Percentiles rank a stretch among this genome's conserved stretches.
Conservation (phyloP, 306 rosid species). For the Rosa multiflora region DNA sequence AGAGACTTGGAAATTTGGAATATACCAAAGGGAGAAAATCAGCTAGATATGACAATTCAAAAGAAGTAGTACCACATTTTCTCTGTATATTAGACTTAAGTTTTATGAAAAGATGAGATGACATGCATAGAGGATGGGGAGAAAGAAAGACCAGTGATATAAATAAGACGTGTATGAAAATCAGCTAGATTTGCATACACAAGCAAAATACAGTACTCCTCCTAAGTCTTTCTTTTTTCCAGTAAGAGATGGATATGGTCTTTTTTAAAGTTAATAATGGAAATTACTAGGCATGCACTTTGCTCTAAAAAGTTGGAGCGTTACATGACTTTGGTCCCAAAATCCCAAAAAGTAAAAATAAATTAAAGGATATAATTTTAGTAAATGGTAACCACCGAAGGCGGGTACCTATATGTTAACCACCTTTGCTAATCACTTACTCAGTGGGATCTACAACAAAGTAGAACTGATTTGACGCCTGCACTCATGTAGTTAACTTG, state of each 20-base stretch:
- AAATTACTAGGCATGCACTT: slow-evolving; percentile 5
- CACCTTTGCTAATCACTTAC: background rate
- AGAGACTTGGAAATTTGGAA: background rate
- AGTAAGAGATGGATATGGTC: background rate
- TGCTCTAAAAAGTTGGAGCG: background rate
- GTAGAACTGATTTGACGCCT: background rate
- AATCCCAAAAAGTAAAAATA: background rate
- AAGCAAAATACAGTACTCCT: background rate
- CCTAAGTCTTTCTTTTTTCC: background rate
- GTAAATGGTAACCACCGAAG: background rate
- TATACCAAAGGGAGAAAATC: background rate
- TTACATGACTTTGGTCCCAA: slow-evolving; percentile 8
- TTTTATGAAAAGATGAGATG: background rate
- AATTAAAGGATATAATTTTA: background rate
- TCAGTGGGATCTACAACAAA: slow-evolving; percentile 14
- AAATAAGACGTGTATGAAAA: no score
- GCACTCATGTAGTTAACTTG: background rate
- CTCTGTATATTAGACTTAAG: background rate
- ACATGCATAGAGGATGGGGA: background rate
- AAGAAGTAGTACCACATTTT: background rate
- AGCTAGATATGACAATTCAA: background rate
- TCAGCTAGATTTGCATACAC: background rate
- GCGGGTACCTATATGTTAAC: background rate
- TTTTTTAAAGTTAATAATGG: background rate
- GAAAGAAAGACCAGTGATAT: no score